Evolutionary conservation across 306 rosid genomes (phyloP), one percentile per base, ranked within the genome.

Genomic region (Sophora flavescens): DNA sequence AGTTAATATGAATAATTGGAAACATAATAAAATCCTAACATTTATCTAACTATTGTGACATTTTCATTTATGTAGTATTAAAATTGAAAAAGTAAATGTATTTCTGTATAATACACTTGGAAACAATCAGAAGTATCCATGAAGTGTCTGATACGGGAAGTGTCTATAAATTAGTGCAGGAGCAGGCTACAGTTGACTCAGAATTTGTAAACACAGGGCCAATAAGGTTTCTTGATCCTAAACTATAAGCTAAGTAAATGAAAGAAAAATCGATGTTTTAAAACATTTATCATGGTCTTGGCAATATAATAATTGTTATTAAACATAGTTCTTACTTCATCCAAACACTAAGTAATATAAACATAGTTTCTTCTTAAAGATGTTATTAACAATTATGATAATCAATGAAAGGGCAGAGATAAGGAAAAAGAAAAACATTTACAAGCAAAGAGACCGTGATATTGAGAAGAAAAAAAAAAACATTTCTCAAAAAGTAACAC

Each of bases 171-270:
- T 77, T 33, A 58, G 69, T 57, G 48, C 17, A 54, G 22, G 13
- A n/a, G 32, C 68, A 16, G 53, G 30, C 17, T 44, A 14, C 42
- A 57, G 75, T 10, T 66, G 74, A 51, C 17, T 77, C 73, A 13
- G 5, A 41, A 38, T 48, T 70, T 18, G 65, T 13, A 33, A 78
- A 61, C 57, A 61, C 3, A 8, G 17, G 13, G 16, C 42, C 38
- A 68, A 28, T 14, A 16, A 81, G 53, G 38, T 45, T 35, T 63
- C 68, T 54, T 36, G 68, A 48, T 70, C 45, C 63, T 14, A 39
- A 71, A 57, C 44, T 42, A 51, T 28, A 42, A 26, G 53, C 70
- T 72, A 45, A 68, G 36, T 71, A 44, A n/a, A 12, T 8, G 18
- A 78, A 63, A 67, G 12, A 48, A 70, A 60, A 58, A 16, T 38